Evolutionary conservation across 1,284 basidiomycete genomes (phyloP), one percentile per base, ranked within the genome.

Genomic region (Trametes versicolor): DNA sequence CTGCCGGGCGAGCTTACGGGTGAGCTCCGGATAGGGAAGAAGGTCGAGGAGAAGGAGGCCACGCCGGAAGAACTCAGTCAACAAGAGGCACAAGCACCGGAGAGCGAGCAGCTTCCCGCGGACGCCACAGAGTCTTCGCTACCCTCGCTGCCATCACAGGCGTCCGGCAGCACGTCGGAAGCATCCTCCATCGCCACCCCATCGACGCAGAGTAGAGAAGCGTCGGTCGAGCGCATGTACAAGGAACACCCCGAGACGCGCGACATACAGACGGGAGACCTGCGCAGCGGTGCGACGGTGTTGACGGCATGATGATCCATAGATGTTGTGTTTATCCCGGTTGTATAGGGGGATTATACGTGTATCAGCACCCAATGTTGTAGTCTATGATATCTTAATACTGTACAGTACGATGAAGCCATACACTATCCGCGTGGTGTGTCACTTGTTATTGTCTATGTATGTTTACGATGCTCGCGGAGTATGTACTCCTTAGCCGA

Each of bases 221-320:
- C 60, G 32, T 62, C 72, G 7, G 64, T 67, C 4, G 41, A 61
- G 19, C 55, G 61, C 15, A 65, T 69, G 47, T 62, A 64, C 27
- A 52, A 71, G 61, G 60, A 71, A 25, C 70, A 70, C 37, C 65
- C 70, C 2, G 71, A 73, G n/a, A 70, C 69, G 45, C 63, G 66
- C 27, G 47, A 62, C 49, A 62, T 69, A 23, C 62, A 70, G 52
- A 69, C 43, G 4, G 70, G 65, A 9, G 70, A 69, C 56, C 58
- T 73, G 63, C 68, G 63, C 43, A 52, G 57, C 17, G 64, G 62
- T 29, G 32, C 36, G 41, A 25, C 53, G 17, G 37, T 48, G 19
- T 10, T 57, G 49, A 39, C 39, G 17, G 7, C 32, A 3, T 41
- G 8, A 13, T 27, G 2, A 49, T 17, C 43, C 41, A 27, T 19